Conservation (phyloP, 495 filamentous ascomycete species). For the Lasiosphaeris hirsuta region DNA sequence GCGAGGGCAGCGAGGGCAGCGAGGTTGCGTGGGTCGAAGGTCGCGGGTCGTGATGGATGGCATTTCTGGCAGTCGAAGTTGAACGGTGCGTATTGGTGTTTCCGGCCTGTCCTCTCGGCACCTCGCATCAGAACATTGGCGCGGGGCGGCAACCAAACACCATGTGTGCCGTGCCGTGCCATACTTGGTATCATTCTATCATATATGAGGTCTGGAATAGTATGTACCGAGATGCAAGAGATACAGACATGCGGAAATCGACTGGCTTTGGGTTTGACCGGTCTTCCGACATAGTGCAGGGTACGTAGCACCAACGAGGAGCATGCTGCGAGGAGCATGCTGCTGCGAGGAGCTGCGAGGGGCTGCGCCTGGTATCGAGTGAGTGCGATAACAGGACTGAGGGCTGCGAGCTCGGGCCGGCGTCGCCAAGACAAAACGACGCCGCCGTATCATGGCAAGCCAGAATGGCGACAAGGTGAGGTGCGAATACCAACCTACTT, state of each 20-base stretch:
- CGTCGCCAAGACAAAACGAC: not conserved
- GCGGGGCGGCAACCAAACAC: not conserved
- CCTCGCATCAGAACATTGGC: too few relatives aligned
- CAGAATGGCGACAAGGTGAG: not conserved
- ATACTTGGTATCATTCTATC: not conserved
- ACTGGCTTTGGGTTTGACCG: not conserved
- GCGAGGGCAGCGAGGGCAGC: too few relatives aligned
- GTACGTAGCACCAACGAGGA: too few relatives aligned
- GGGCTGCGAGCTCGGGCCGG: constrained; percentile 9
- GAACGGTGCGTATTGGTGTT: too few relatives aligned
- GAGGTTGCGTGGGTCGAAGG: not conserved
- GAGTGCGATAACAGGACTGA: constrained; percentile 4
- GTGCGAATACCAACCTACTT: too few relatives aligned
- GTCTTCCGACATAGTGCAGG: not conserved
- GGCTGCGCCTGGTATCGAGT: too few relatives aligned
- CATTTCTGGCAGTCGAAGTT: too few relatives aligned
- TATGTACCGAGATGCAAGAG: not conserved
- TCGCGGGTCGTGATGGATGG: not conserved
- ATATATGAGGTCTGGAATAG: not conserved
- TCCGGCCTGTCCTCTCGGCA: too few relatives aligned
- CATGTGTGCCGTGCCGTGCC: constrained; percentile 14
- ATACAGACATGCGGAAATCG: not conserved
- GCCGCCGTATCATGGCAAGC: not conserved
- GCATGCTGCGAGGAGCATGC: too few relatives aligned
- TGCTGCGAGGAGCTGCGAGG: too few relatives aligned